Conservation (phyloP, 2,329 filamentous ascomycete species). For the Fusarium sp. region DNA sequence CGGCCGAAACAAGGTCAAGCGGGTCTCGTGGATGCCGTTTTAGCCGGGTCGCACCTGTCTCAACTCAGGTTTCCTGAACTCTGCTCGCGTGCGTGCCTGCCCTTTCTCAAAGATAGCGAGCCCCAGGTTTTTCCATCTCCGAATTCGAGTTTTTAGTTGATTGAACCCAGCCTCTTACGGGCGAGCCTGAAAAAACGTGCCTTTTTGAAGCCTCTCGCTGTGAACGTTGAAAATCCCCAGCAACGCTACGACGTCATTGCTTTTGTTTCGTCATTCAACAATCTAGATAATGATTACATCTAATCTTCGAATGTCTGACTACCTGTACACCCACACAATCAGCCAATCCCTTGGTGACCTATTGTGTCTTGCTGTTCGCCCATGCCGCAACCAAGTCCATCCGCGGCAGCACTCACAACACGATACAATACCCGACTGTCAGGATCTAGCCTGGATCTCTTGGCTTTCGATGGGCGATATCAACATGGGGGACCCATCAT, state of each 20-base stretch:
- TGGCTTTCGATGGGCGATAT: conserved; percentile 30
- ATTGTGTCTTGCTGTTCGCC: conserved; percentile 3
- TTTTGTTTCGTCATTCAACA: conserved; percentile 13
- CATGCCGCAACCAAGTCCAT: neutral
- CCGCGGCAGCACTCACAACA: neutral
- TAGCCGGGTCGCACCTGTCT: conserved; percentile 36
- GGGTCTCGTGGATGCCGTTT: conserved; percentile 45
- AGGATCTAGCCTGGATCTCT: conserved; percentile 49
- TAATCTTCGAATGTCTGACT: neutral
- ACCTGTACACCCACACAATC: no score
- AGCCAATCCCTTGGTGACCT: neutral
- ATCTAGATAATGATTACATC: neutral
- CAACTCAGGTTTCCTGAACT: neutral
- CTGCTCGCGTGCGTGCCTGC: conserved; percentile 34
- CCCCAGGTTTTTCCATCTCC: conserved; percentile 35
- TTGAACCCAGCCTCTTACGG: conserved; percentile 21
- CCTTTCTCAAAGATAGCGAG: conserved; percentile 12
- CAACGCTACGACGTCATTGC: conserved; percentile 28
- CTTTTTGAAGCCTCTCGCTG: conserved; percentile 15
- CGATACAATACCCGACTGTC: conserved; percentile 2
- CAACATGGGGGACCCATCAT: conserved; percentile 8
- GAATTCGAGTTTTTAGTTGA: conserved; percentile 5
- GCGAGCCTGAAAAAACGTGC: conserved; percentile 27
- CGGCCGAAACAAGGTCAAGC: conserved; percentile 38
- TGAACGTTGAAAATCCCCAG: neutral